Evolutionary conservation across 257 asterid genomes (phyloP), one percentile per base, ranked within the genome.

Genomic region (Penstemon barbatus): DNA sequence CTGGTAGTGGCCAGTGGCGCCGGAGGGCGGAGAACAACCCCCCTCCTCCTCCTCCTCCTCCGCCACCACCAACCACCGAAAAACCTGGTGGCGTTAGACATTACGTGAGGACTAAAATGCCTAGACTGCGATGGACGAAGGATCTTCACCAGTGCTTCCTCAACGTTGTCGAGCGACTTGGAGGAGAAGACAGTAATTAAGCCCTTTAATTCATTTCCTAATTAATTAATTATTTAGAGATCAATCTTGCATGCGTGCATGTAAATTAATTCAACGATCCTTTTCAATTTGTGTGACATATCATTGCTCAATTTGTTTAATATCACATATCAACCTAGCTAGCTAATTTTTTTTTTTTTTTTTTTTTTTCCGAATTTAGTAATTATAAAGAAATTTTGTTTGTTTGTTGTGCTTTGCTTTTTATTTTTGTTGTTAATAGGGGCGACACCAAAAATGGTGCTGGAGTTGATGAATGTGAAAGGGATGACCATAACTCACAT

Each of bases 371-470:
- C 33, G 2, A 25, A 25, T 25, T 25, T 25, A 15, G 25, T 40
- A 50, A n/a, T 19, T 57, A 8, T 39, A 5, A 5, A 38, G 44
- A 45, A 56, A 41, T 11, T 25, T 0, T 48, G 37, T 62, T 62
- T n/a, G 5, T 18, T 3, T 49, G 60, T 46, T 10, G 8, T 56
- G 4, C 0, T 15, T 36, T 37, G 3, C 4, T 40, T 50, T 61
- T 58, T 57, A 37, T 33, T 43, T 66, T 8, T 41, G 5, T 56
- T 79, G 13, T 49, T 65, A 13, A 39, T 11, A 87, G 95, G 93
- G 68, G 97, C 97, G 68, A 87, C 95, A 10, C 97, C 97, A 13
- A 90, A 90, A 80, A 82, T 84, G 88, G 89, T 90, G 77, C 72
- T 84, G 25, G 91, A 85, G 57, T 13, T 87, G 88, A 90, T 90